Percentiles rank a stretch among this genome's conserved stretches.
These are phyloP conservation scores for Oryza longistaminata DNA, from an alignment of 176 grass and related monocot species.

Conservation along the genomic window DNA sequence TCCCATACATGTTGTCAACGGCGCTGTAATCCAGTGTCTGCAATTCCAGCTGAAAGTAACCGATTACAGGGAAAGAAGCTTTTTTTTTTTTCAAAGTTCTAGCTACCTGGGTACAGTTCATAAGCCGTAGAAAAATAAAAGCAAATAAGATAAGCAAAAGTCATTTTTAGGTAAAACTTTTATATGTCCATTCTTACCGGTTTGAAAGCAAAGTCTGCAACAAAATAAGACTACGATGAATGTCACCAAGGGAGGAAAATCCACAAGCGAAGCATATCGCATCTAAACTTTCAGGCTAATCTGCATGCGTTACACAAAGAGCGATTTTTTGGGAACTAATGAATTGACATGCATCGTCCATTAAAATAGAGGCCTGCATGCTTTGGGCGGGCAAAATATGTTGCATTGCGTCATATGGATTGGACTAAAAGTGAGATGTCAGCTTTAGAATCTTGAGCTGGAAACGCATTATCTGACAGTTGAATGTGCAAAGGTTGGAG, in stretches of 20 bases:
- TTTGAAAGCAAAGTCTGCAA: too few relatives aligned
- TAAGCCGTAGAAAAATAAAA: too few relatives aligned
- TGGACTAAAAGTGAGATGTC: constrained; percentile 25
- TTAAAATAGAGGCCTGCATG: not conserved
- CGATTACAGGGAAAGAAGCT: not conserved
- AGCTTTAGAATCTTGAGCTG: constrained; percentile 42
- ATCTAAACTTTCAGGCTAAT: constrained; percentile 4
- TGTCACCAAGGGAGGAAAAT: not conserved
- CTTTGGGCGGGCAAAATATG: constrained; percentile 15
- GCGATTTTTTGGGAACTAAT: not conserved
- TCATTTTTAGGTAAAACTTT: too few relatives aligned
- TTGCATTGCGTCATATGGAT: constrained; percentile 16
- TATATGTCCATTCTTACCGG: too few relatives aligned
- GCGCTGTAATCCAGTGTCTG: not conserved
- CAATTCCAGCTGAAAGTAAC: not conserved
- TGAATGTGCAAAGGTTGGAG: not conserved
- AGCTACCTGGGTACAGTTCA: too few relatives aligned
- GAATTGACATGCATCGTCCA: not conserved
- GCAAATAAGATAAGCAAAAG: too few relatives aligned
- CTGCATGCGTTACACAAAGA: constrained; percentile 1
- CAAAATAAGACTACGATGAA: too few relatives aligned
- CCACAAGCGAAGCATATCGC: too few relatives aligned
- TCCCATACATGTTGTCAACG: not conserved
- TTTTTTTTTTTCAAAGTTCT: not conserved
- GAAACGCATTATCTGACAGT: constrained; percentile 1